Percentiles rank a stretch among this genome's conserved stretches.
phyloP scores from a whole-genome alignment of 2,329 filamentous ascomycete species.

The Laburnicola sp. region DNA sequence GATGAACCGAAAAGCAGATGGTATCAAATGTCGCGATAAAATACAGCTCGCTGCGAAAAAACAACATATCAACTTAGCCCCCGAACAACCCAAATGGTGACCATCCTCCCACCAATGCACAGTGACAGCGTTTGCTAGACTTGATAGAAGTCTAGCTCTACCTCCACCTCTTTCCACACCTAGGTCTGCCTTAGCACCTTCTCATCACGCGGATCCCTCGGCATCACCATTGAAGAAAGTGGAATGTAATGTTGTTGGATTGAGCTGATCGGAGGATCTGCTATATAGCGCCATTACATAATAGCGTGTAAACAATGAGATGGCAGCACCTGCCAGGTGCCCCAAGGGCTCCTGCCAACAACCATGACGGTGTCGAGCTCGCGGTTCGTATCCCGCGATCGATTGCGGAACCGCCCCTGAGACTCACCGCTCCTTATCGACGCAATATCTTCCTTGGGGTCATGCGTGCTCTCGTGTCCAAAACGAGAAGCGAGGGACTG shows the following conservation, averaged over 20 bases:
- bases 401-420: conserved; percentile 28
- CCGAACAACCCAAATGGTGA: neutral
- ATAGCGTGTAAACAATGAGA: too few species aligned
- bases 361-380: conserved; percentile 36
- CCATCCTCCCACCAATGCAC: neutral
- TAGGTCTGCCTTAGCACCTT: conserved; percentile 32
- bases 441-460: conserved; percentile 19
- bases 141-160: neutral
- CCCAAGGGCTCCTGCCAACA: too few species aligned
- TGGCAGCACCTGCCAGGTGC: too few species aligned
- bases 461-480: conserved; percentile 13
- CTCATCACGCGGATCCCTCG: conserved; percentile 24
- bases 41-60: neutral
- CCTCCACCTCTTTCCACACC: conserved; percentile 1
- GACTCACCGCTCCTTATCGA: conserved; percentile 33
- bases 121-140: neutral
- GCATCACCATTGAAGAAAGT: too few species aligned
- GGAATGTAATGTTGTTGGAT: too few species aligned
- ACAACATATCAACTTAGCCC: neutral
- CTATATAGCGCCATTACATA: too few species aligned
- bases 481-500: conserved; percentile 30
- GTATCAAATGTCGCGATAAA: conserved; percentile 1
- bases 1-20: neutral
- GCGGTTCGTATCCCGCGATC: conserved; percentile 32
- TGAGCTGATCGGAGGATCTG: too few species aligned